These are phyloP conservation scores for Curvularia eragrostidis DNA, from an alignment of 2,329 filamentous ascomycete species.

Conservation along the genomic window DNA sequence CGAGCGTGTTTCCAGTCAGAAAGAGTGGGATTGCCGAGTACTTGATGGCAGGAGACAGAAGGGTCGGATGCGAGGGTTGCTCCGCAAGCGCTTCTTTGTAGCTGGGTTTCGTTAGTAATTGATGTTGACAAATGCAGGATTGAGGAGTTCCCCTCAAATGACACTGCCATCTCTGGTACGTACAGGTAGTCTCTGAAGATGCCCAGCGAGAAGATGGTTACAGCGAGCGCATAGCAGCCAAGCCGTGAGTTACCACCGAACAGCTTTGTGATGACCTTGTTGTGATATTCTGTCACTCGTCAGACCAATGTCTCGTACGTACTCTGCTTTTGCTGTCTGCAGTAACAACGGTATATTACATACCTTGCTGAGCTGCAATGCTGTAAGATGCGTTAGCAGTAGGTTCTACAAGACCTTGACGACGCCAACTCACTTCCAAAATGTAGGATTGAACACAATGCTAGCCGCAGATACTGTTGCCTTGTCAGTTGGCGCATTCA, in stretches of 20 bases:
- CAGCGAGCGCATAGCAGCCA: constrained; percentile 89
- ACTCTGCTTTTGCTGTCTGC: constrained; percentile 6
- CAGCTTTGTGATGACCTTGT: constrained; percentile 84
- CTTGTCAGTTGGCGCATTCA: constrained; percentile 9
- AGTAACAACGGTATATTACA: constrained; percentile 21
- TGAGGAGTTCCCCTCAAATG: not conserved
- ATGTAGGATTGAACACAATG: constrained; percentile 96
- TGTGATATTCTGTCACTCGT: constrained; percentile 77
- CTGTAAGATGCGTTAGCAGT: constrained; percentile 54
- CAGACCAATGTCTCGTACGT: not conserved
- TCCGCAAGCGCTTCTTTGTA: constrained; percentile 83
- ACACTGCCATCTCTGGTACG: constrained; percentile 19
- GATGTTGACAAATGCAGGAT: not conserved
- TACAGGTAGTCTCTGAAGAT: constrained; percentile 76
- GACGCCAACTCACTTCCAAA: constrained; percentile 81
- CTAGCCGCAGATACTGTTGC: constrained; percentile 74
- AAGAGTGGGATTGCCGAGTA: constrained; percentile 75
- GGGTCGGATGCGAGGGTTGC: constrained; percentile 76
- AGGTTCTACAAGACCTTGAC: not conserved
- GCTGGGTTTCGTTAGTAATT: constrained; percentile 54
- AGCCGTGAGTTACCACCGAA: constrained; percentile 78
- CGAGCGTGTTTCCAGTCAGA: constrained; percentile 78
- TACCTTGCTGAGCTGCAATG: constrained; percentile 83
- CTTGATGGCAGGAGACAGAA: constrained; percentile 66
- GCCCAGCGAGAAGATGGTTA: constrained; percentile 89